Base-by-base conservation (phyloP, 176 grass and related monocot genomes). In the Chloris gayana region DNA sequence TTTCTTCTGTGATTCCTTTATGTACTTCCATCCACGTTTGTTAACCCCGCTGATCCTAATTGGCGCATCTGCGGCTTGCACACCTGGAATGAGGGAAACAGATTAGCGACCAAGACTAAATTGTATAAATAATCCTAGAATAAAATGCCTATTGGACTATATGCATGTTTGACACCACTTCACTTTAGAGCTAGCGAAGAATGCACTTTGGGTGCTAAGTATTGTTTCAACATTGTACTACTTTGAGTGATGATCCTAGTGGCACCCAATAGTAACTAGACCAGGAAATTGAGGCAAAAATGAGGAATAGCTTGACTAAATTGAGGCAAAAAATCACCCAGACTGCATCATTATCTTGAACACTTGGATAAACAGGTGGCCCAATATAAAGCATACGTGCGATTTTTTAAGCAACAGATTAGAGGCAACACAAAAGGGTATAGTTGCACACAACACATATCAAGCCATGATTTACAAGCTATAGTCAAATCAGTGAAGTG, bases 1-100 rank as follows among this genome's bases (percentile, higher is more conserved):
- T 77, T 79, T 85, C 58, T 87, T 90, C 34, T 87, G 82, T 5
- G 87, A 84, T 59, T 89, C 70, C 70, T 87, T 89, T 76, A 92
- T 83, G 66, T 95, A 92, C 82, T 88, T 92, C 93, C 93, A 95
- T 15, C 89, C 93, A 41, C 84, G 82, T 53, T 92, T 95, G 76
- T 95, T 95, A 49, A 95, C 87, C 31, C 92, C 87, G 29, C 92
- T 92, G 49, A 95, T 89, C 82, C 46, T 89, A 70, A 73, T 87
- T 54, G 89, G 87, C 19, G 72, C 27, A 7, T 88, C 87, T 4
- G 86, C 78, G 1, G 71, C 87, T 83, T 80, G 93, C 6, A 83
- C 81, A 64, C 84, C 89, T 95, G 79, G 6, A 88, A 29, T 14
- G 5, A 66, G 74, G 65, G 27, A 80, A 67, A 26, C 66, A 21